A percentile compares a stretch with the other conserved stretches of the same genome.
Evolutionary conservation across 441 rosid species (phyloP).

Genomic region (Gossypium lobatum): DNA sequence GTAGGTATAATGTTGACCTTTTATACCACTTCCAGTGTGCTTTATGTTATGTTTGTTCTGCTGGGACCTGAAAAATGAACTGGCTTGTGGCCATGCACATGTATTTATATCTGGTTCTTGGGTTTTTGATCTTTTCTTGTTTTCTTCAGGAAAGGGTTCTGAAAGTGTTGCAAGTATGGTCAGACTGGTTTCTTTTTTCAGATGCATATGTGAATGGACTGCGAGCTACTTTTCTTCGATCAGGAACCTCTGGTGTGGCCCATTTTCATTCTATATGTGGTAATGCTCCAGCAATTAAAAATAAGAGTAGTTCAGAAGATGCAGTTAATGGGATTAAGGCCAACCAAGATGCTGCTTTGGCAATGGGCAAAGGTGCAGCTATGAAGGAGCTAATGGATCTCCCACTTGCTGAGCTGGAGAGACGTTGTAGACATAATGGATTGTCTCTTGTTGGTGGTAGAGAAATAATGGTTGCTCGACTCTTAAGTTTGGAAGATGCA

Average conservation of each 20-base stretch:
- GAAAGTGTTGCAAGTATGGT: slow-evolving; percentile 98
- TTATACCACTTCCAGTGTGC: neutral
- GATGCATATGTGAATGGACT: slow-evolving; percentile 97
- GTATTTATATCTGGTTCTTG: slow-evolving; percentile 12
- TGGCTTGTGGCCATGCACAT: neutral
- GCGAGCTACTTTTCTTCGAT: slow-evolving; percentile 90
- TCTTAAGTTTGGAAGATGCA: slow-evolving; percentile 92
- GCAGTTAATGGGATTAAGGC: slow-evolving; percentile 39
- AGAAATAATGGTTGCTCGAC: slow-evolving; percentile 91
- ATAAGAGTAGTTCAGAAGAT: slow-evolving; percentile 45
- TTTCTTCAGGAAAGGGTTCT: slow-evolving; percentile 80
- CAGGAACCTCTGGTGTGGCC: slow-evolving; percentile 80
- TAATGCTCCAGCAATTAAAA: slow-evolving; percentile 78
- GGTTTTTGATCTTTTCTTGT: neutral
- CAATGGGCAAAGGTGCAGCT: slow-evolving; percentile 97
- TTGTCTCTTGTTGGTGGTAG: slow-evolving; percentile 97
- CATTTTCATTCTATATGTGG: slow-evolving; percentile 87
- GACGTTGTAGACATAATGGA: slow-evolving; percentile 98
- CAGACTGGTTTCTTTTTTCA: slow-evolving; percentile 99
- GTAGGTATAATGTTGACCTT: slow-evolving; percentile 29
- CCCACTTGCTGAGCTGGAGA: slow-evolving; percentile 87
- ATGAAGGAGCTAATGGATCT: slow-evolving; percentile 84
- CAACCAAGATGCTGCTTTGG: slow-evolving; percentile 89
- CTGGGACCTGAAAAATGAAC: slow-evolving; percentile 1
- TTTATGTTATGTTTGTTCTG: slow-evolving; percentile 11